These are phyloP conservation scores for Gloeopeniophorella convolvens DNA, from an alignment of 768 basidiomycete species.

Conservation along the genomic window DNA sequence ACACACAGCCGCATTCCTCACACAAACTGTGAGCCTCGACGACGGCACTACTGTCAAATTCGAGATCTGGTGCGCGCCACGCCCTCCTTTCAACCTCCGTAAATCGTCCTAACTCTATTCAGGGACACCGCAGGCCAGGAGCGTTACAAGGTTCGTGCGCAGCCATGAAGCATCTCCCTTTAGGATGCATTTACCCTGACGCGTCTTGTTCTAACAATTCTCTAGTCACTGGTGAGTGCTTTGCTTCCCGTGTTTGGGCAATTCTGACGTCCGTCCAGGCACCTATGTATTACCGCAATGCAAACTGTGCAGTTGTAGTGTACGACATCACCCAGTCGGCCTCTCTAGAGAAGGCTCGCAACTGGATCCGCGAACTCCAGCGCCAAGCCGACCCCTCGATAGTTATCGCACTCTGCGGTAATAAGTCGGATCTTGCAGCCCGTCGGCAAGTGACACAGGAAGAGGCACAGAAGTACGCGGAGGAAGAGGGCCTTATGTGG, in stretches of 20 bases:
- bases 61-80: slow-evolving; percentile 82
- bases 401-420: slow-evolving; percentile 93
- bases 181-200: slow-evolving; percentile 12
- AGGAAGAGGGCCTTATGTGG: slow-evolving; percentile 92
- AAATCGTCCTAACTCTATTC: neutral
- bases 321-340: slow-evolving; percentile 93
- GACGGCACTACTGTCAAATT: slow-evolving; percentile 93
- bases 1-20: slow-evolving; percentile 83
- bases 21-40: slow-evolving; percentile 91
- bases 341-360: slow-evolving; percentile 90
- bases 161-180: slow-evolving; percentile 20
- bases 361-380: slow-evolving; percentile 95
- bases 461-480: slow-evolving; percentile 88
- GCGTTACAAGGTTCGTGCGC: slow-evolving; percentile 65
- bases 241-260: neutral
- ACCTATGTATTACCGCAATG: slow-evolving; percentile 96
- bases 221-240: slow-evolving; percentile 41
- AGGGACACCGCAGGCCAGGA: slow-evolving; percentile 98
- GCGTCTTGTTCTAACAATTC: neutral
- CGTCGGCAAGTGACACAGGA: slow-evolving; percentile 82
- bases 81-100: too few species aligned
- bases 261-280: slow-evolving; percentile 40
- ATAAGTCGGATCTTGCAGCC: slow-evolving; percentile 84
- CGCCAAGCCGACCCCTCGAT: slow-evolving; percentile 97
- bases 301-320: slow-evolving; percentile 90